Conservation (phyloP, 2,329 filamentous ascomycete species). For the Apiospora arundinis region DNA sequence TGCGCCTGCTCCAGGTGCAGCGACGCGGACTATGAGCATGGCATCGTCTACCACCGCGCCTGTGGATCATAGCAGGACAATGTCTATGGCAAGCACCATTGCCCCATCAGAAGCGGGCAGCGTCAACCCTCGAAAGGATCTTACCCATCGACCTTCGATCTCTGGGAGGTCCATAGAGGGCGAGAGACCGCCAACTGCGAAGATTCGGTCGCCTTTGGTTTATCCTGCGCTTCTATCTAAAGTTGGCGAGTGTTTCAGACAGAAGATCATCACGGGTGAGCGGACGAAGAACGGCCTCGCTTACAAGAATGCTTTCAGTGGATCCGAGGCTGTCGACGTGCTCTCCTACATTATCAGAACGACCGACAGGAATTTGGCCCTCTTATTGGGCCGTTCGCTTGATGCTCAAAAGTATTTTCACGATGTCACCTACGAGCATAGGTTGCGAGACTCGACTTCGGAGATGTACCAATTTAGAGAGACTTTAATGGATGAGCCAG, state of each 20-base stretch:
- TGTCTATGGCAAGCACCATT: slow-evolving; percentile 92
- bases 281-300: slow-evolving; percentile 95
- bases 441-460: slow-evolving; percentile 88
- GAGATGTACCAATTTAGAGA: slow-evolving; percentile 98
- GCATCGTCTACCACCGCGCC: slow-evolving; percentile 59
- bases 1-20: slow-evolving; percentile 55
- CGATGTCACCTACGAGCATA: slow-evolving; percentile 97
- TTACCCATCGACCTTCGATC: slow-evolving; percentile 62
- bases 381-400: slow-evolving; percentile 87
- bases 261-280: slow-evolving; percentile 84
- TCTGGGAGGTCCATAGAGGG: slow-evolving; percentile 59
- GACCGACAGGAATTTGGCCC: slow-evolving; percentile 90
- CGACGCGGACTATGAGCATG: slow-evolving; percentile 68
- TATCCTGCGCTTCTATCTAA: slow-evolving; percentile 94
- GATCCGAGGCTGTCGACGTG: slow-evolving; percentile 92
- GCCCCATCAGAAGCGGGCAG: slow-evolving; percentile 68
- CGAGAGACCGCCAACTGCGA: slow-evolving; percentile 64
- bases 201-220: slow-evolving; percentile 79
- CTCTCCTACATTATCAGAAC: slow-evolving; percentile 97
- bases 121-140: slow-evolving; percentile 58
- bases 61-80: slow-evolving; percentile 66
- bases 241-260: slow-evolving; percentile 90
- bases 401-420: slow-evolving; percentile 99
- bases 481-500: slow-evolving; percentile 83
- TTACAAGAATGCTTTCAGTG: slow-evolving; percentile 97